These are phyloP conservation scores for Hevea brasiliensis DNA, from an alignment of 345 rosid species.

Conservation along the genomic window DNA sequence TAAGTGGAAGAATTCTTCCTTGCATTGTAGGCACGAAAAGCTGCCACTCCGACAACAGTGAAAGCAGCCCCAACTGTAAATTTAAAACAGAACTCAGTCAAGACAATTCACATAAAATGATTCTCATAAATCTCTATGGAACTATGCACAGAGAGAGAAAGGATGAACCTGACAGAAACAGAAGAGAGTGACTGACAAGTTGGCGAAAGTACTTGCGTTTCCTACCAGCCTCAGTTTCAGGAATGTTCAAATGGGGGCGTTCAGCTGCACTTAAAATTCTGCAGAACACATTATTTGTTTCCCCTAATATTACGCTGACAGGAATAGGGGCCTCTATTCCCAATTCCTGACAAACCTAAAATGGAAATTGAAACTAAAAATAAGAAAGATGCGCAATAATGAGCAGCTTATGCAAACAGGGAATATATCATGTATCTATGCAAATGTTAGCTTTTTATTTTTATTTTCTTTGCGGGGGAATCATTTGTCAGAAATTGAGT, in stretches of 20 bases:
- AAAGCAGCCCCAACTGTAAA: conserved; percentile 64
- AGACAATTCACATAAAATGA: background rate
- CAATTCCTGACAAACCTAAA: conserved; percentile 65
- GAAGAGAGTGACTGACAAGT: conserved; percentile 58
- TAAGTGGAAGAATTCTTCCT: conserved; percentile 54
- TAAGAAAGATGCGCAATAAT: background rate
- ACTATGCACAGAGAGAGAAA: background rate
- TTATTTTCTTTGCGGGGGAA: background rate
- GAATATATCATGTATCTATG: background rate
- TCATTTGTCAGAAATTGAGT: background rate
- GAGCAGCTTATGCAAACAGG: background rate
- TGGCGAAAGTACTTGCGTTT: conserved; percentile 55
- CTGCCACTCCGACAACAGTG: conserved; percentile 56
- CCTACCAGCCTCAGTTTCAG: conserved; percentile 70
- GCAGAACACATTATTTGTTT: conserved; percentile 46
- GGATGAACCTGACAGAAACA: conserved; percentile 66
- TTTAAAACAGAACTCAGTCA: conserved; percentile 11
- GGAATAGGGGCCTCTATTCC: conserved; percentile 67
- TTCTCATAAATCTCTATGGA: background rate
- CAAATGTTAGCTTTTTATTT: background rate
- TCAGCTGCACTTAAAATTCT: conserved; percentile 62
- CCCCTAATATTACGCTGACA: conserved; percentile 52
- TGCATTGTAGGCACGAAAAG: conserved; percentile 62
- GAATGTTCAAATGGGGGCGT: conserved; percentile 67
- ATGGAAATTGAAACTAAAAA: background rate